Evolutionary conservation across 345 rosid genomes (phyloP), one percentile per base, ranked within the genome.

Genomic region (Clarkia xantiana): DNA sequence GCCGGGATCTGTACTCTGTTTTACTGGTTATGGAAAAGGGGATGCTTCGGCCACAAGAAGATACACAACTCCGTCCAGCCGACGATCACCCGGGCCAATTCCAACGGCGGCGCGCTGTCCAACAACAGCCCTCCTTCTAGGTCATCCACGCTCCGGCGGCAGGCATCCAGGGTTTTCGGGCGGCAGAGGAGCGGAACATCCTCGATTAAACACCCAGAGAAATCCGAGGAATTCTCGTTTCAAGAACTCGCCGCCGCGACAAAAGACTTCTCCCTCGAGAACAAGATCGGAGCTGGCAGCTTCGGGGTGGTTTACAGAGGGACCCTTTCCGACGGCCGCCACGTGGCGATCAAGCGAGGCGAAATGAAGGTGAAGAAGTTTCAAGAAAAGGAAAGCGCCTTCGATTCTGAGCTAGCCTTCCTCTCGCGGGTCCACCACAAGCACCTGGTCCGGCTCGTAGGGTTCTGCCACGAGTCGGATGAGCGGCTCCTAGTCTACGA

Each of bases 101-200:
- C 48, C 18, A 60, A 16, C 44, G 76, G 67, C 9, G 73, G 64
- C 19, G 49, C 59, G 11, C 57, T 72, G 2, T 84, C 95, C 0
- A 82, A 69, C 51, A 75, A 48, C 19, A 69, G 80, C 53, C 76
- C 67, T 11, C 64, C 36, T 29, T 29, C 36, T 5, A 29, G 36
- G 9, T 29, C 36, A 29, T 29, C 36, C 36, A 29, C 36, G 9
- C 36, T 29, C 36, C 36, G 36, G 36, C 36, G 36, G 9, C 36
- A 29, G 36, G 56, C 78, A 39, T 89, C 95, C 13, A 61, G 82
- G 20, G 55, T 61, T 40, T 79, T 83, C 83, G 74, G 76, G 62
- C 85, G 95, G 16, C 97, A 90, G 52, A 70, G 95, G 73, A 90
- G 97, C 20, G 97, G 97, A 17, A 79, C 95, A 0, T 82, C 89